These are phyloP conservation scores for Boletus reticulatus DNA, from an alignment of 768 basidiomycete genomes.

Conservation along the genomic window DNA sequence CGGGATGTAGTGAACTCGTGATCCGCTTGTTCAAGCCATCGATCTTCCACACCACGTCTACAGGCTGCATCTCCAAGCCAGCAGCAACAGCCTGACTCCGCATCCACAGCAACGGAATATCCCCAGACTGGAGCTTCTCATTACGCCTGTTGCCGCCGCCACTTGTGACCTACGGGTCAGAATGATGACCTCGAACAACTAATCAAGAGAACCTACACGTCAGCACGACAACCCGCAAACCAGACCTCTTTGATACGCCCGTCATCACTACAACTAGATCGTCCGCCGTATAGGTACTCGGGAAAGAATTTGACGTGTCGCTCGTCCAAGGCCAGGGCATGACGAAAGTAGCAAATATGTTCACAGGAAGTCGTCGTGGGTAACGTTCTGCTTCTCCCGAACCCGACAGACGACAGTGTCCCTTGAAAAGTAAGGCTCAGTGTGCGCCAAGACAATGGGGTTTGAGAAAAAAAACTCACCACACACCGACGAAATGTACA, in stretches of 20 bases:
- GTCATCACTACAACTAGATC: too few species aligned
- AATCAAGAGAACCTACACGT: constrained; percentile 31
- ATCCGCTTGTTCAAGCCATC: constrained; percentile 25
- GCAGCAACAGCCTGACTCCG: constrained; percentile 28
- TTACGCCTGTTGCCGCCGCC: constrained; percentile 31
- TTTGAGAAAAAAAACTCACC: neutral
- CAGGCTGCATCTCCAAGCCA: constrained; percentile 21
- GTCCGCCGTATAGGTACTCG: too few species aligned
- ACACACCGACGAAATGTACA: constrained; percentile 17
- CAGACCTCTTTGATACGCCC: too few species aligned
- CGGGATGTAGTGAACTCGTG: constrained; percentile 9
- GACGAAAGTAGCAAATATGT: too few species aligned
- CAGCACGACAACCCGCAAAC: constrained; percentile 32
- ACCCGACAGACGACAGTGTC: too few species aligned
- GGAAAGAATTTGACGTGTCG: too few species aligned
- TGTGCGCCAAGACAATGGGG: too few species aligned
- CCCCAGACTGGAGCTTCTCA: constrained; percentile 26
- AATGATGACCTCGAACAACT: neutral
- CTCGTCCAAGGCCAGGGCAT: too few species aligned
- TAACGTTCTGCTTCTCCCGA: too few species aligned
- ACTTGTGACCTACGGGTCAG: constrained; percentile 10
- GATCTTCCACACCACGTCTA: constrained; percentile 28
- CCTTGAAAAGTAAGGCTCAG: too few species aligned
- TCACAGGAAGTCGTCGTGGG: too few species aligned
- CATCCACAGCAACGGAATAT: constrained; percentile 33